Percentiles rank a stretch among this genome's conserved stretches.
Evolutionary conservation across 2,329 filamentous ascomycete species (phyloP).

Genomic region (Fusarium sp.): DNA sequence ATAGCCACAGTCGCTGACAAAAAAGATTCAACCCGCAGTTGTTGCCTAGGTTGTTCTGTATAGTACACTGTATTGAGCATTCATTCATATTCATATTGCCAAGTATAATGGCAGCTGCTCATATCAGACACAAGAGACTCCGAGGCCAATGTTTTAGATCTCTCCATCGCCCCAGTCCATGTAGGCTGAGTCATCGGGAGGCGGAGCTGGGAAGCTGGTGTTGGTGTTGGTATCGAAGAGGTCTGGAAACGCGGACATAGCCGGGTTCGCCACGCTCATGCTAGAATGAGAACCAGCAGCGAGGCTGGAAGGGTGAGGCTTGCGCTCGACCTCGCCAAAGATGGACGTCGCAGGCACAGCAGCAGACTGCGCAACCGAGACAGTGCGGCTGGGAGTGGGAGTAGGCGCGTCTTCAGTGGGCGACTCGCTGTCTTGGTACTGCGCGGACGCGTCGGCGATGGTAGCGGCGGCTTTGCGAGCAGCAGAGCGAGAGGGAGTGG

Average conservation of each 20-base stretch:
- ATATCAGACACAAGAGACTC: background rate
- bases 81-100: background rate
- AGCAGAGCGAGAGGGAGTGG: slow-evolving; percentile 48
- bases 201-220: background rate
- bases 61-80: slow-evolving; percentile 18
- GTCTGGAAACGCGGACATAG: background rate
- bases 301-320: slow-evolving; percentile 8
- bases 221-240: background rate
- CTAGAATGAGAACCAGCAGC: background rate
- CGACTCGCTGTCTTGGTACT: slow-evolving; percentile 47
- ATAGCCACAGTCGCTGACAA: slow-evolving; percentile 18
- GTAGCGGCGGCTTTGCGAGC: slow-evolving; percentile 50
- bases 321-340: slow-evolving; percentile 42
- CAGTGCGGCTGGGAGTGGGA: slow-evolving; percentile 8
- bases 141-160: slow-evolving; percentile 40
- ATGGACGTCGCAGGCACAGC: slow-evolving; percentile 22
- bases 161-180: slow-evolving; percentile 51
- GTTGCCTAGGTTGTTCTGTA: slow-evolving; percentile 1
- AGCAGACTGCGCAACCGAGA: slow-evolving; percentile 1
- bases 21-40: slow-evolving; percentile 3
- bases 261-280: slow-evolving; percentile 12
- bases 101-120: background rate
- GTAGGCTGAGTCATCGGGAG: slow-evolving; percentile 20
- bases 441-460: slow-evolving; percentile 47
- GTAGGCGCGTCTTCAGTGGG: slow-evolving; percentile 35